Evolutionary conservation across 1,139 yeast genomes (phyloP).

Genomic region (Taphrina deformans): DNA sequence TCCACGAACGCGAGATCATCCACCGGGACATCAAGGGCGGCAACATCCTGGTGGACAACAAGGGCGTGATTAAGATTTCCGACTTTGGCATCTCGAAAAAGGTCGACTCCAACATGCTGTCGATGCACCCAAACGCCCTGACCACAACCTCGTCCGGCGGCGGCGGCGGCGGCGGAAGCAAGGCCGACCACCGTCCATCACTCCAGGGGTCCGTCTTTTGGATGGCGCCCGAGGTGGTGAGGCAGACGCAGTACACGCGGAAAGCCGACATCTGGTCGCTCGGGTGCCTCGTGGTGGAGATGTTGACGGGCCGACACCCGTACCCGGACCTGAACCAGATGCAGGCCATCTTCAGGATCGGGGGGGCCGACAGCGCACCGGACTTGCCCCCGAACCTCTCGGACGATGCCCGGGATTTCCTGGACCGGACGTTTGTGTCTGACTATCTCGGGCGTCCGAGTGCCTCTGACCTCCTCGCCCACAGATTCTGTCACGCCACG

Average conservation of each 20-base stretch:
- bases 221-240: slow-evolving; percentile 99
- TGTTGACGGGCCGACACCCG: slow-evolving; percentile 94
- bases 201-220: slow-evolving; percentile 92
- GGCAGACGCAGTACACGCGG: slow-evolving; percentile 82
- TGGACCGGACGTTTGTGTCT: slow-evolving; percentile 66
- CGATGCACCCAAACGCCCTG: slow-evolving; percentile 39
- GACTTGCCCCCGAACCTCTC: slow-evolving; percentile 78
- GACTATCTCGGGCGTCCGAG: slow-evolving; percentile 73
- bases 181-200: slow-evolving; percentile 65
- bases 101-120: slow-evolving; percentile 49
- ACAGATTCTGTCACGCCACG: slow-evolving; percentile 41
- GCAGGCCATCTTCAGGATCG: slow-evolving; percentile 94
- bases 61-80: slow-evolving; percentile 92
- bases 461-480: slow-evolving; percentile 67
- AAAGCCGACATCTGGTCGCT: slow-evolving; percentile 96
- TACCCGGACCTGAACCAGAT: slow-evolving; percentile 90
- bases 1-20: slow-evolving; percentile 82
- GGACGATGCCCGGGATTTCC: slow-evolving; percentile 64
- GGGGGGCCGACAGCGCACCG: slow-evolving; percentile 68
- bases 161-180: not conserved
- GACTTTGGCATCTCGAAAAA: slow-evolving; percentile 93
- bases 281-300: slow-evolving; percentile 86
- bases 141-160: not conserved
- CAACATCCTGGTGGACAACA: slow-evolving; percentile 79
- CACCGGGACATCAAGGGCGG: slow-evolving; percentile 98